phyloP scores from a whole-genome alignment of 768 basidiomycete genomes.

The Mrakia blollopis region DNA sequence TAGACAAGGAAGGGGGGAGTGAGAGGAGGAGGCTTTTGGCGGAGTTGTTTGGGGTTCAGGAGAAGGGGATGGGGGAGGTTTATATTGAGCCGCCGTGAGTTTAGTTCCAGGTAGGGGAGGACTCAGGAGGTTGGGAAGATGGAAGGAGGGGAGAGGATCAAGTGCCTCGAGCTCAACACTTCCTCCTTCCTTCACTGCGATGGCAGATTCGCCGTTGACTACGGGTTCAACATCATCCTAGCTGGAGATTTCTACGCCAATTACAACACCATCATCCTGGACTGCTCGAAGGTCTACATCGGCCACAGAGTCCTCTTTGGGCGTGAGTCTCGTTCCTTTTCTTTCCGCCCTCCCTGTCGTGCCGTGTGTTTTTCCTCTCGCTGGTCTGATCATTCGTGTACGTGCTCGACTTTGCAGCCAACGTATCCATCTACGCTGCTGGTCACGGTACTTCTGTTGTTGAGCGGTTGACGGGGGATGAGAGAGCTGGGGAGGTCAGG shows the following conservation, averaged over 20 bases:
- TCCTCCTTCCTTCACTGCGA: too few species aligned
- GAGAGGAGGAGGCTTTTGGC: background rate
- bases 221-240: slow-evolving; percentile 1
- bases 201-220: slow-evolving; percentile 11
- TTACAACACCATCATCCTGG: slow-evolving; percentile 1
- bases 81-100: slow-evolving; percentile 16
- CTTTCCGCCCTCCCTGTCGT: background rate
- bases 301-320: slow-evolving; percentile 3
- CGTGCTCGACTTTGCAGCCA: background rate
- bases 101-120: too few species aligned
- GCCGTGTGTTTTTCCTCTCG: background rate
- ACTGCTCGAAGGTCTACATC: slow-evolving; percentile 12
- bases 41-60: background rate
- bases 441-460: background rate
- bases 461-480: background rate
- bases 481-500: background rate
- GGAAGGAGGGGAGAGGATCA: too few species aligned
- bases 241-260: slow-evolving; percentile 8
- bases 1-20: too few species aligned
- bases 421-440: slow-evolving; percentile 4
- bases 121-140: too few species aligned
- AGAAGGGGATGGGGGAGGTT: background rate
- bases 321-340: background rate
- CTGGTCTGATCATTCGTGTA: background rate
- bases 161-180: too few species aligned